Percentiles rank a stretch among this genome's conserved stretches.
Evolutionary conservation across 306 rosid genomes (phyloP).

Genomic region (Lagenaria siceraria): DNA sequence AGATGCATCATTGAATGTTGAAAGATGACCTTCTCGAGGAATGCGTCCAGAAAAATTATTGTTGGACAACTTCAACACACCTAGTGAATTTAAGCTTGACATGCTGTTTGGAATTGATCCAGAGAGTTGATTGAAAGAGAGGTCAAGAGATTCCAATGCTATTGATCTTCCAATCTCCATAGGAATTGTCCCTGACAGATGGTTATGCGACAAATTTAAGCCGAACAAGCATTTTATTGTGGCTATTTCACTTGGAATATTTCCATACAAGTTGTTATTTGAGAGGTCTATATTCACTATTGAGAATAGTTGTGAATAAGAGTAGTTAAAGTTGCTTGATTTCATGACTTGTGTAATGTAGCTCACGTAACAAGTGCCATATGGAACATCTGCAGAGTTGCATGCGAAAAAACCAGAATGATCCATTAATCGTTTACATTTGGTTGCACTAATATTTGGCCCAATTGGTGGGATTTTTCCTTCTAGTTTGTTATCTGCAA

Average conservation of each 20-base stretch:
- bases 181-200: background rate
- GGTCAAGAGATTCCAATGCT: background rate
- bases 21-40: constrained; percentile 6
- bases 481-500: background rate
- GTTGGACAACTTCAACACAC: background rate
- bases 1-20: constrained; percentile 3
- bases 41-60: constrained; percentile 8
- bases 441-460: background rate
- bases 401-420: background rate
- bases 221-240: background rate
- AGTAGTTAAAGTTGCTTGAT: background rate
- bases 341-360: background rate
- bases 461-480: background rate
- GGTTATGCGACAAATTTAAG: constrained; percentile 9
- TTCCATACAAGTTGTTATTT: background rate
- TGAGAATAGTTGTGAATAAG: background rate
- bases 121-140: background rate
- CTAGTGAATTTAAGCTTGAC: background rate
- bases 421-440: background rate
- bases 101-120: constrained; percentile 5
- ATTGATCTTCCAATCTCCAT: background rate
- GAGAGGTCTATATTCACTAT: constrained; percentile 10
- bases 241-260: background rate
- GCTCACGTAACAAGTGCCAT: background rate
- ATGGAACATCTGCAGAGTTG: background rate